Evolutionary conservation across 1,139 yeast species (phyloP).

Genomic region (Hyphopichia burtonii): DNA sequence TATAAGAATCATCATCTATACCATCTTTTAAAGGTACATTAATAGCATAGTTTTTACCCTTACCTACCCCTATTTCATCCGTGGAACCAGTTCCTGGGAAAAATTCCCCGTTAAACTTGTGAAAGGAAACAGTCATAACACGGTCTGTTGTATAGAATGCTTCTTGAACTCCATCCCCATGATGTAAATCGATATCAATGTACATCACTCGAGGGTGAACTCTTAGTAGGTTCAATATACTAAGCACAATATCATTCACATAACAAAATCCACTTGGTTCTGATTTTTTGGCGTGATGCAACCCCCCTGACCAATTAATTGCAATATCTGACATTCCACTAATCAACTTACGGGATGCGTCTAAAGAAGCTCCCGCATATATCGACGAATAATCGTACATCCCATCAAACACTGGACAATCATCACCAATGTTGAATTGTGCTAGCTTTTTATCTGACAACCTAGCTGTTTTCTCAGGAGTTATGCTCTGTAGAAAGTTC

Average conservation of each 20-base stretch:
- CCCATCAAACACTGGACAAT: constrained; percentile 97
- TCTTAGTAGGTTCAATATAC: constrained; percentile 77
- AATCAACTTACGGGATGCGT: constrained; percentile 83
- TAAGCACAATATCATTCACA: constrained; percentile 89
- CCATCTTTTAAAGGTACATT: constrained; percentile 97
- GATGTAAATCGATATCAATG: constrained; percentile 94
- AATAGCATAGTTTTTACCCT: constrained; percentile 81
- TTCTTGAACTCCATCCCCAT: constrained; percentile 98
- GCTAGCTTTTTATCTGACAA: constrained; percentile 56
- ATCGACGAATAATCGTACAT: constrained; percentile 83
- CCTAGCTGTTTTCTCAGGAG: constrained; percentile 74
- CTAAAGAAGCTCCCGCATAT: constrained; percentile 90
- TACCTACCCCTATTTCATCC: constrained; percentile 83
- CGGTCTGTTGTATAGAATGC: constrained; percentile 94
- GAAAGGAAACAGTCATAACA: constrained; percentile 93
- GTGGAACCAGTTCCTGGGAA: constrained; percentile 96
- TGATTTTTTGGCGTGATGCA: constrained; percentile 93
- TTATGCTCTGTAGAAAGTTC: constrained; percentile 71
- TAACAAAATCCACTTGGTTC: constrained; percentile 96
- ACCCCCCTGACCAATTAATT: constrained; percentile 95
- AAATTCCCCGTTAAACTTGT: constrained; percentile 91
- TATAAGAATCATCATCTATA: constrained; percentile 89
- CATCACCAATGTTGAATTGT: constrained; percentile 93
- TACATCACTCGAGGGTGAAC: constrained; percentile 89
- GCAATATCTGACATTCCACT: constrained; percentile 92